Evolutionary conservation across 495 filamentous ascomycete species (phyloP), one percentile per base, ranked within the genome.

Genomic region (Extremus antarcticus): DNA sequence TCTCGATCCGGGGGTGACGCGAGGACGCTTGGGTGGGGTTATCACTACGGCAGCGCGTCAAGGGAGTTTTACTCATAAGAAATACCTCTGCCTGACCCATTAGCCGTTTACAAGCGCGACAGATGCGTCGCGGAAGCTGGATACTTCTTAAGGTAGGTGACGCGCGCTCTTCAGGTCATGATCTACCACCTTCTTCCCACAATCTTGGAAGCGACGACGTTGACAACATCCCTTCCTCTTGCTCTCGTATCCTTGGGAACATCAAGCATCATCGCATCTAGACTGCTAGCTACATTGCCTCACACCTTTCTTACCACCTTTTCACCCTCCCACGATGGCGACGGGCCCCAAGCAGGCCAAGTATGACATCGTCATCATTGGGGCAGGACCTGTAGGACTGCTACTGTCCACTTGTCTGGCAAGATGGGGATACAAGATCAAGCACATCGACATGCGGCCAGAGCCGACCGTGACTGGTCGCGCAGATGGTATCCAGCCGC

Each of bases 331-430:
- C 54, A 41, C 38, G 49, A 23, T 55, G 15, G 19, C 19, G 7
- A 17, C 41, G 4, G 41, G 41, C n/a, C 41, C 41, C 17, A 32
- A 16, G 29, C 58, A 71, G 58, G 75, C 79, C 50, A 76, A 68
- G 16, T 83, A 82, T 67, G 84, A 87, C 61, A 80, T 85, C 56
- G 87, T 94, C 63, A 89, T 95, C 63, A 75, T 95, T 54, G 89
- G 89, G 56, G 90, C 89, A 47, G 88, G 89, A 29, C 88, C 90
- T n/a, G 88, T 87, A 25, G 90, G 89, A 40, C 77, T 94, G 51
- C 78, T 90, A 63, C 77, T 95, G 15, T 89, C 86, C n/a, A 85
- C 88, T 17, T 89, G 85, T 69, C 83, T 85, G 58, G 79, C 77
- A 45, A 71, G 81, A 64, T 84, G 78, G 78, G 80, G 80, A 17